Evolutionary conservation across 73 alveolate genomes (phyloP), one percentile per base, ranked within the genome.

Genomic region (Durusdinium trenchii): DNA sequence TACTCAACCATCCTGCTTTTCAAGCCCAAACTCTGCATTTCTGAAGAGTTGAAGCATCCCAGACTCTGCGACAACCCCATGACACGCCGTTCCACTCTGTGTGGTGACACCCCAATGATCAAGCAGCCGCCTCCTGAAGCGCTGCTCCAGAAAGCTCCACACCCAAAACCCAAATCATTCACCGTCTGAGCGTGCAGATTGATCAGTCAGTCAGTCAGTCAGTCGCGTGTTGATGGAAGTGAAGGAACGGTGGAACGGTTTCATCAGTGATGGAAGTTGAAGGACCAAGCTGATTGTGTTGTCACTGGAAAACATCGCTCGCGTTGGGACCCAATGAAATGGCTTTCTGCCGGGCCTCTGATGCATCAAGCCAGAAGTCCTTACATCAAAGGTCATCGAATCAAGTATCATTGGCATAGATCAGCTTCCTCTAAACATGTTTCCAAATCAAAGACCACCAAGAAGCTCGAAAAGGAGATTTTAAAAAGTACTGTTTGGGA

Each of bases 91-190:
- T 35, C 47, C 50, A 6, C 38, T 71, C 84, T 14, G 50, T n/a
- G 50, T n/a, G 9, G 79, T 35, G 42, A 67, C 14, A 18, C 42
- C 79, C 79, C 16, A 35, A 30, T n/a, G n/a, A n/a, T n/a, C n/a
- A n/a, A n/a, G n/a, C n/a, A n/a, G n/a, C n/a, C 61, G 61, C 97
- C 97, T 90, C 97, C 54, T 90, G 97, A 4, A 90, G 87, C 73
- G 47, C 46, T 28, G 97, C 97, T 28, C 97, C 97, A 16, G 86
- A 67, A 16, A 90, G 75, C 64, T 90, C 97, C 76, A 90, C 45
- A 20, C 97, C 97, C 69, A 90, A 38, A 45, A 67, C 97, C 87
- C 43, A 43, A 0, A 47, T n/a, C 73, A 83, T 73, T 26, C 50
- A 48, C 9, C 9, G 20, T 20, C 9, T 9, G 64, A 20, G 28